phyloP scores from a whole-genome alignment of 2,329 filamentous ascomycete genomes.

The Pseudogymnoascus sp. region DNA sequence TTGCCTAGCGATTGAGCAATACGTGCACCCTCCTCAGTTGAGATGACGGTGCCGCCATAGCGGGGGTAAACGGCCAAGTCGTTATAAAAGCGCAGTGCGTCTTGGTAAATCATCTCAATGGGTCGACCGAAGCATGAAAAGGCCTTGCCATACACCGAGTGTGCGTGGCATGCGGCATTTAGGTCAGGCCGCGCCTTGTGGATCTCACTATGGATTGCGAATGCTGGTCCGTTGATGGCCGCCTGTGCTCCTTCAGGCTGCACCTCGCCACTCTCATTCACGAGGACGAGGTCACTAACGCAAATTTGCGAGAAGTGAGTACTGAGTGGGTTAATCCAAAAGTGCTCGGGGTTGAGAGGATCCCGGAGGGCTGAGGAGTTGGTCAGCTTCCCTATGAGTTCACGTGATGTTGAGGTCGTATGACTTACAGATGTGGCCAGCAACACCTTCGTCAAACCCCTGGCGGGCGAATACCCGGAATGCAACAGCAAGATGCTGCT shows the following conservation, averaged over 20 bases:
- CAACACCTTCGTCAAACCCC: conserved; percentile 34
- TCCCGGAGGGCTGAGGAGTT: conserved; percentile 23
- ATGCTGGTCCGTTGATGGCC: conserved; percentile 38
- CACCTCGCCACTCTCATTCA: conserved; percentile 51
- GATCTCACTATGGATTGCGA: conserved; percentile 40
- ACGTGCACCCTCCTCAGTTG: conserved; percentile 39
- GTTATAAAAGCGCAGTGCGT: conserved; percentile 38
- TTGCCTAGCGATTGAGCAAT: conserved; percentile 40
- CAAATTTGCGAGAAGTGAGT: conserved; percentile 54
- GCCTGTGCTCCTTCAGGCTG: conserved; percentile 31
- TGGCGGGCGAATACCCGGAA: conserved; percentile 36
- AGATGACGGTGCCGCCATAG: conserved; percentile 46
- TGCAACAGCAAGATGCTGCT: conserved; percentile 35
- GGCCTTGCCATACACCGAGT: conserved; percentile 48
- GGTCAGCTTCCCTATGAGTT: neutral
- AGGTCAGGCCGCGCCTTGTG: conserved; percentile 50
- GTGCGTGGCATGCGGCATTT: conserved; percentile 47
- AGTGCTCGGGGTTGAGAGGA: conserved; percentile 31
- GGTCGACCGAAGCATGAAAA: conserved; percentile 42
- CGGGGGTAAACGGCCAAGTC: conserved; percentile 30
- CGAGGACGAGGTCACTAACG: conserved; percentile 55
- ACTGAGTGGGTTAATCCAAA: conserved; percentile 55
- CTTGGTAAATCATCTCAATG: conserved; percentile 50
- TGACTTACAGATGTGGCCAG: conserved; percentile 33
- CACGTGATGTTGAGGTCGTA: neutral